Conservation (phyloP, 2,329 filamentous ascomycete species). For the Claviceps sorghi region DNA sequence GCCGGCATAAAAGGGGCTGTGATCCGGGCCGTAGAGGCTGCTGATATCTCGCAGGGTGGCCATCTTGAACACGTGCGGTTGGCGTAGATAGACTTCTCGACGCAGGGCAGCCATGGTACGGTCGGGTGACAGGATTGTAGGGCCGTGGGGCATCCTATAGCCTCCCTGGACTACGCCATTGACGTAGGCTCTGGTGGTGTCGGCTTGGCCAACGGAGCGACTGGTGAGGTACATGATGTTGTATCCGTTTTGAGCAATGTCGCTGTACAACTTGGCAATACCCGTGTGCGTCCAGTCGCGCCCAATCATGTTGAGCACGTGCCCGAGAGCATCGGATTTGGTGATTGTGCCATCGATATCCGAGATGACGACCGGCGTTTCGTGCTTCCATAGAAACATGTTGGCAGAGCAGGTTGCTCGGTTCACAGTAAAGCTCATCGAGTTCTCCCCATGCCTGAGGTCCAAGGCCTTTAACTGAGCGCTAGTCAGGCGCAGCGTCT, state of each 20-base stretch:
- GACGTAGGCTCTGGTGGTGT: constrained; percentile 78
- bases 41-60: constrained; percentile 89
- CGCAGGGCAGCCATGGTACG: constrained; percentile 85
- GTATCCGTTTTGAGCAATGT: constrained; percentile 90
- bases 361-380: constrained; percentile 89
- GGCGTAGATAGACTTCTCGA: constrained; percentile 84
- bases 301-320: constrained; percentile 91
- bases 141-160: constrained; percentile 73
- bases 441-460: constrained; percentile 73
- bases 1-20: constrained; percentile 85
- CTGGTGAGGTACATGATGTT: constrained; percentile 98
- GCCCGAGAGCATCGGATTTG: constrained; percentile 87
- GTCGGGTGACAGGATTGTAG: constrained; percentile 89
- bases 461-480: constrained; percentile 81
- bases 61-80: constrained; percentile 99
- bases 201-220: constrained; percentile 83
- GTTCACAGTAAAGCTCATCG: constrained; percentile 94
- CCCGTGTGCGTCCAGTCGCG: constrained; percentile 96
- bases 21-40: constrained; percentile 62
- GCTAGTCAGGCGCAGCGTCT: constrained; percentile 86
- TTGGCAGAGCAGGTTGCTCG: constrained; percentile 79
- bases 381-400: constrained; percentile 88
- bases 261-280: constrained; percentile 92
- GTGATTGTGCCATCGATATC: constrained; percentile 99
- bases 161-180: constrained; percentile 80